Base-by-base conservation (phyloP, 805 yeast genomes). In the Spathaspora hagerdaliae region DNA sequence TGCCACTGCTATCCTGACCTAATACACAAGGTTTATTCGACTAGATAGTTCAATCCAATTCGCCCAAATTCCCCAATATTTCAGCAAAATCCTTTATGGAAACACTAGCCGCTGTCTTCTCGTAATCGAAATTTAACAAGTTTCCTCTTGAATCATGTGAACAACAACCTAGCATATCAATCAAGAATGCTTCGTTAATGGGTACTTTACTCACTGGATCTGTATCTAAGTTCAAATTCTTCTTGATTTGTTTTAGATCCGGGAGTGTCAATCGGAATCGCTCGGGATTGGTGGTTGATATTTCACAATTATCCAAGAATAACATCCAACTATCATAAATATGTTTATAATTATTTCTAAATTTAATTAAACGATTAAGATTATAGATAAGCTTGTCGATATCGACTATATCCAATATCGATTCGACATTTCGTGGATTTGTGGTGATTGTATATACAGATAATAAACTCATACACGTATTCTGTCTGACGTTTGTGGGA, bases 71-170 rank as follows among this genome's bases (percentile, higher is more conserved):
- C 1, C 75, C 75, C 35, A 71, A 45, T 7, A 71, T 65, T 45
- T 66, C 72, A 1, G 73, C 75, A 56, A 71, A 71, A 45, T 68
- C 75, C 47, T 68, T 69, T 44, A 71, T 60, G 5, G 53, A 46
- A 7, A 71, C 60, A 36, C 53, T 55, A 9, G 66, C 47, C 1
- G 69, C 71, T 9, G 45, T 44, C 38, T 58, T 56, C 7, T 55
- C 51, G 24, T 61, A 56, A 42, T 61, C 62, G 46, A 61, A 71
- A 48, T 62, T 67, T 19, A 59, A 48, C 5, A 62, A 32, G 6
- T 56, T 52, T 1, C 71, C 74, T 8, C 55, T 51, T 1, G 59
- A 46, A 35, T 58, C 64, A 9, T 61, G 55, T 6, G 60, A 40
- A 41, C 40, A 32, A 32, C 73, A 65, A 35, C 74, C 63, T 9